Base-by-base conservation (phyloP, 768 basidiomycete species). In the Mycena filopes region DNA sequence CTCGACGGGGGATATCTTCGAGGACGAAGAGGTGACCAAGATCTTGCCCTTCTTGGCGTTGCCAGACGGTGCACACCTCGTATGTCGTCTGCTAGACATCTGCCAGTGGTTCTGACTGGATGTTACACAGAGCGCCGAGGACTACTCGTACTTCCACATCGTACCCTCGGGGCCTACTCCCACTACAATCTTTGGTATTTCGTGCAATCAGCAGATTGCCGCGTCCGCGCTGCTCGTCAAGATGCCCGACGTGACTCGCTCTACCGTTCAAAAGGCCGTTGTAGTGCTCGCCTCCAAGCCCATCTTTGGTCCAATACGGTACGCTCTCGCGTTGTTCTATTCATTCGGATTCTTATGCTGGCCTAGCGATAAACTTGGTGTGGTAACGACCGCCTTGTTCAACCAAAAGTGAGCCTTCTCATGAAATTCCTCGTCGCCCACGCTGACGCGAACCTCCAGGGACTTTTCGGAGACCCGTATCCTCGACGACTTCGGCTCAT, bases 181-280 rank as follows among this genome's bases (percentile, higher is more conserved):
- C 1, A 86, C 86, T 20, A 99, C 98, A 5, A 80, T 99, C 41
- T 99, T 99, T 73, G 98, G 97, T 38, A 99, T 99, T 74, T 98
- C 96, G 89, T 97, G 96, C 75, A 98, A 99, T 71, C 94, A 96
- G 51, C 98, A 99, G 81, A 95, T 99, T 36, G 82, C 93, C 12
- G 83, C 96, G 2, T 84, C 90, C 0, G 83, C 89, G 25, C 83
- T 99, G 29, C 81, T 95, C 5, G 90, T 92, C 49, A 92, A 90
- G 73, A 85, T 88, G 41, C 81, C 86, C 2, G 96, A 98, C 67
- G 94, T 99, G 20, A 99, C 98, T 6, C 89, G 98, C 18, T 95
- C 93, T 6, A 99, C 91, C 11, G 98, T 99, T 0, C 98, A 99
- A 77, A 99, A 99, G 75, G 96, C 98, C 0, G 94, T 99, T 4